Base-by-base conservation (phyloP, 139 green algal species). In the Coccomyxa sp. region DNA sequence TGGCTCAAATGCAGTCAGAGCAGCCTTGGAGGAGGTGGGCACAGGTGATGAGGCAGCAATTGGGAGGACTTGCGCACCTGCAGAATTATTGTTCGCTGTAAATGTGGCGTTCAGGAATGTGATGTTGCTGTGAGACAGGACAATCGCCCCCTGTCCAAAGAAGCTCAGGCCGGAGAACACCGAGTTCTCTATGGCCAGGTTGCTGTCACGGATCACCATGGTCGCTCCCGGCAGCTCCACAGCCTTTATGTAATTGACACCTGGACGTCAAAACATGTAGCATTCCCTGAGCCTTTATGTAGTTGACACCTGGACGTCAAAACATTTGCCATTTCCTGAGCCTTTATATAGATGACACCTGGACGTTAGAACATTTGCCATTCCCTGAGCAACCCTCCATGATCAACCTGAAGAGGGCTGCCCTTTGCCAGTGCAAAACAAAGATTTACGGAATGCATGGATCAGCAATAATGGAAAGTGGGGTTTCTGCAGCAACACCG, bases 91-190 rank as follows among this genome's bases (percentile, higher is more conserved):
- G 68, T 30, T 60, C 16, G 18, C 13, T 27, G 58, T 17, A 23
- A 84, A 84, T 71, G 81, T 81, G 67, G 51, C 59, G 81, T 84
- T 84, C 68, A 80, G 1, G 15, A 84, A 28, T 0, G 81, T 79
- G 60, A 79, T 71, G 21, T 71, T 45, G 67, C 63, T 76, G 81
- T 58, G 57, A 13, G 45, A 21, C 31, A 84, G 51, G 10, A 51
- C 45, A 27, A 84, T 18, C 21, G 51, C 71, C 21, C 66, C 81
- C 25, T 75, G 28, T 17, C 81, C 81, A 27, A 74, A 30, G 0
- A 32, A 74, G n/a, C 30, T 30, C 45, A 84, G 81, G 13, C 59
- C 51, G 10, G 59, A 28, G 51, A 84, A 84, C 0, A 76, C 38
- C 27, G 81, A 84, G 71, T 84, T n/a, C 68, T 80, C 51, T 18